Evolutionary conservation across 192 early-diverging fungal species (phyloP).

Genomic region (Backusella morwellensis): DNA sequence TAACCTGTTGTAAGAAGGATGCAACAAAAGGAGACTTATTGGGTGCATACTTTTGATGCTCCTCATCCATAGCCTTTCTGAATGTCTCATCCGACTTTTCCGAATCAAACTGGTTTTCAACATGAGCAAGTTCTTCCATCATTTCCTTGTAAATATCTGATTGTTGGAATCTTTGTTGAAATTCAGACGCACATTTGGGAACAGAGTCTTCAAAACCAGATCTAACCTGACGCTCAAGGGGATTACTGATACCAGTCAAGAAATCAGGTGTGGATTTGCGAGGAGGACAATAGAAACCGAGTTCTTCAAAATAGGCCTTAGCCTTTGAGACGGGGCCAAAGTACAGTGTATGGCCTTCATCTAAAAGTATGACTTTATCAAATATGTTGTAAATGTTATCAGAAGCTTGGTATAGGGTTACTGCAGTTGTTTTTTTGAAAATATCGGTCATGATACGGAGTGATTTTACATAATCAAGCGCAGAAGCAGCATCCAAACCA

Average conservation of each 20-base stretch:
- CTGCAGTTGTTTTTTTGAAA: conserved; percentile 57
- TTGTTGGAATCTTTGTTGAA: conserved; percentile 51
- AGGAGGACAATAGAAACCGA: conserved; percentile 62
- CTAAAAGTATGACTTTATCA: conserved; percentile 65
- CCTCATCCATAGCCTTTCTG: conserved; percentile 49
- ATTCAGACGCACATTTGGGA: conserved; percentile 59
- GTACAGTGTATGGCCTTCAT: conserved; percentile 65
- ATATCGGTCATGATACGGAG: conserved; percentile 73
- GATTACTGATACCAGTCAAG: conserved; percentile 67
- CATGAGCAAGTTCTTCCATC: conserved; percentile 39
- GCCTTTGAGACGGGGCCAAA: conserved; percentile 64
- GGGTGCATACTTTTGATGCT: conserved; percentile 51
- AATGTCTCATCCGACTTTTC: conserved; percentile 28
- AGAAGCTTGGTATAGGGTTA: conserved; percentile 63
- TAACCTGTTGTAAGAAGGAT: conserved; percentile 62
- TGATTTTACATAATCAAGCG: conserved; percentile 76
- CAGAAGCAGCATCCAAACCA: conserved; percentile 81
- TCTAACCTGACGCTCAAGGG: conserved; percentile 47
- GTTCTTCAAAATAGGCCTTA: conserved; percentile 56
- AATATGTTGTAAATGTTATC: conserved; percentile 77
- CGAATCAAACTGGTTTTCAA: conserved; percentile 35
- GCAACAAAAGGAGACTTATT: conserved; percentile 61
- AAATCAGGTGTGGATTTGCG: conserved; percentile 74
- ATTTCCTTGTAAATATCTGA: conserved; percentile 42
- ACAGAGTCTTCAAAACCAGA: conserved; percentile 56